phyloP scores from a whole-genome alignment of 352 stramenopile species.

The Thalassiosira hispida region DNA sequence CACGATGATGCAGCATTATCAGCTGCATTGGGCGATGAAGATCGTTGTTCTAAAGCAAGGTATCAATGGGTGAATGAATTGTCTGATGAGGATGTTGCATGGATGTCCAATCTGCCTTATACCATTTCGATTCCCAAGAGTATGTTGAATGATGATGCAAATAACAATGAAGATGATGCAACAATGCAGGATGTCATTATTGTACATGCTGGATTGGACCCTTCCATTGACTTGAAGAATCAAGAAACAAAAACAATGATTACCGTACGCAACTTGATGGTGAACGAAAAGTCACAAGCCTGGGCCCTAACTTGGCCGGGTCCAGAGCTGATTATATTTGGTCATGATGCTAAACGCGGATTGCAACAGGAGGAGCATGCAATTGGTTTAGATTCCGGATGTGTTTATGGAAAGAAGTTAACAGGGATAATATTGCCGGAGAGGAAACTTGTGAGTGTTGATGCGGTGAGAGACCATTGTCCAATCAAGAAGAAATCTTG shows the following conservation, averaged over 20 bases:
- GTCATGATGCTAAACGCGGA: conserved; percentile 88
- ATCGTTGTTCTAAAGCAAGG: conserved; percentile 33
- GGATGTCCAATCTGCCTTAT: conserved; percentile 70
- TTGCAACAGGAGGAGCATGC: conserved; percentile 89
- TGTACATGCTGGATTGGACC: conserved; percentile 73
- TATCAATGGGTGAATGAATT: conserved; percentile 68
- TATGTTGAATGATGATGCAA: conserved; percentile 7
- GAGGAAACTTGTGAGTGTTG: conserved; percentile 53
- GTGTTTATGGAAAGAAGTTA: conserved; percentile 89
- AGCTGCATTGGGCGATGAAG: conserved; percentile 57
- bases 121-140: conserved; percentile 63
- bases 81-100: conserved; percentile 68
- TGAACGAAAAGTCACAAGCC: conserved; percentile 47
- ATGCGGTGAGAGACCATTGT: conserved; percentile 38
- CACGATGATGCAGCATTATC: conserved; percentile 68
- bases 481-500: conserved; percentile 21
- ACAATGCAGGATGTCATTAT: conserved; percentile 56
- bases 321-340: conserved; percentile 89
- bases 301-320: conserved; percentile 89
- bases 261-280: conserved; percentile 54
- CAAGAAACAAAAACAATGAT: conserved; percentile 76
- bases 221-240: conserved; percentile 42
- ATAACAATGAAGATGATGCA: conserved; percentile 9
- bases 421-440: conserved; percentile 89
- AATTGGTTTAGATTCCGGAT: conserved; percentile 91